Evolutionary conservation across 75 land plant species (phyloP), one percentile per base, ranked within the genome.

Genomic region (Larix kaempferi): DNA sequence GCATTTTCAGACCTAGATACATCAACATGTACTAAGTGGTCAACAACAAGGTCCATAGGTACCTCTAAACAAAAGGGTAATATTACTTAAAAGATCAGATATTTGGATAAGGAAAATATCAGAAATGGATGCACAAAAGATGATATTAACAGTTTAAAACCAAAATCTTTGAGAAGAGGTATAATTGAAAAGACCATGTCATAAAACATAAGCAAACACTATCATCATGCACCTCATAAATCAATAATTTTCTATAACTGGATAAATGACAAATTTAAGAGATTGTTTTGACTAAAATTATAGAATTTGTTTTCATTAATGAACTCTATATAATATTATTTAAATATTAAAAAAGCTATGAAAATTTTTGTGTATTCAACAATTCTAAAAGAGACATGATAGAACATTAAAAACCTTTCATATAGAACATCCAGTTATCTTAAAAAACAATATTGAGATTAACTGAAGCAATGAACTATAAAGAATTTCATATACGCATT

Each of bases 11-110:
- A 67, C 55, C 89, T 83, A 16, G 95, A 88, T 17, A 94, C 97
- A 85, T 94, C 97, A 66, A 94, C 97, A 63, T 94, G 97, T 57
- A 94, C 97, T 29, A 95, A 94, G 59, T 92, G 97, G 73, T 94
- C 97, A 80, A 94, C 82, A 63, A 94, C 95, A 79, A 94, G 92
- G 72, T 94, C 97, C 29, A 94, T 95, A 17, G 97, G 97, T 73
- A 94, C 90, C 95, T 94, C 89, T 79, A 86, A 66, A 54, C 49
- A 71, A 62, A 17, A 80, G 19, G 13, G 10, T 3, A 11, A 10
- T 33, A 57, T 19, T 60, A 27, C 25, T 21, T 80, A 16, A 49
- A 26, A 3, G 17, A 15, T 15, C 16, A 78, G 54, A 14, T 26
- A 2, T 26, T 19, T 23, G 66, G 10, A 78, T 25, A 39, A 61